Conservation (phyloP, 2,329 filamentous ascomycete species). For the Cryphonectria radicalis region DNA sequence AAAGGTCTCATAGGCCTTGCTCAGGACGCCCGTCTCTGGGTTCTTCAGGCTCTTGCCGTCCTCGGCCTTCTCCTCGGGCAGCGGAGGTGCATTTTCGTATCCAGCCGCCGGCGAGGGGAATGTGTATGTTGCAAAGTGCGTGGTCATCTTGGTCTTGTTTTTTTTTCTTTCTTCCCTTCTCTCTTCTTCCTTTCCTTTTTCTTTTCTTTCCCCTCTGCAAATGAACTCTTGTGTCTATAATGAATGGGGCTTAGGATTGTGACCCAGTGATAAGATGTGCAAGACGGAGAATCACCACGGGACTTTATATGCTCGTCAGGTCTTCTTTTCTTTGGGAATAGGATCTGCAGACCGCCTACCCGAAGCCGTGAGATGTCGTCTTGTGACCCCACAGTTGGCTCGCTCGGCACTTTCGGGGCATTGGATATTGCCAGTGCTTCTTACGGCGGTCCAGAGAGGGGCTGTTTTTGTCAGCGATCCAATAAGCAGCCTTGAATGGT, state of each 20-base stretch:
- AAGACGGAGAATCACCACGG: too few relatives aligned
- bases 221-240: background rate
- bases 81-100: constrained; percentile 59
- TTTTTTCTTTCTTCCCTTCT: too few relatives aligned
- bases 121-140: constrained; percentile 45
- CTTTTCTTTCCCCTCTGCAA: too few relatives aligned
- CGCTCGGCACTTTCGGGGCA: background rate
- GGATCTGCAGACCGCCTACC: background rate
- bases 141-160: constrained; percentile 39
- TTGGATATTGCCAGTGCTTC: too few relatives aligned
- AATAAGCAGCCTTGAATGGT: background rate
- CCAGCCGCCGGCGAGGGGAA: constrained; percentile 63
- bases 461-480: constrained; percentile 1
- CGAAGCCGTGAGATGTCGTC: constrained; percentile 2
- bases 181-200: too few relatives aligned
- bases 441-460: too few relatives aligned
- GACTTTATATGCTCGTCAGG: background rate
- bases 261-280: background rate
- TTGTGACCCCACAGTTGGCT: background rate
- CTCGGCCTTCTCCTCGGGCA: constrained; percentile 61
- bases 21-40: constrained; percentile 61
- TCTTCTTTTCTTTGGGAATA: too few relatives aligned
- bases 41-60: constrained; percentile 83
- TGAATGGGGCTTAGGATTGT: too few relatives aligned
- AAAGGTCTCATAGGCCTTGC: constrained; percentile 73